phyloP scores from a whole-genome alignment of 441 rosid species.

The Hypseocharis bilobata region DNA sequence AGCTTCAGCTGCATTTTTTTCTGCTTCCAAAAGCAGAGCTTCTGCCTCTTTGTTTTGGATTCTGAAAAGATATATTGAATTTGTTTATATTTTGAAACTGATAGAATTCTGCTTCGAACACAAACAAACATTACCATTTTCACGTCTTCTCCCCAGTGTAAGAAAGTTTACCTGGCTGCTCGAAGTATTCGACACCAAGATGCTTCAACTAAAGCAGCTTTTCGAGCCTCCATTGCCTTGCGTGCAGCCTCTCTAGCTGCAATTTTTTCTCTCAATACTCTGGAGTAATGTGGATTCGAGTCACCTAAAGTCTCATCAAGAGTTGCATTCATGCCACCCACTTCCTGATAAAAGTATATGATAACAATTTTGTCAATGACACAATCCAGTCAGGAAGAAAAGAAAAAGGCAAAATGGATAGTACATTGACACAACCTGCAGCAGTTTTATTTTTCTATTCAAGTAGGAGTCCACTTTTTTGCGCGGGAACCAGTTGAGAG shows the following conservation, averaged over 20 bases:
- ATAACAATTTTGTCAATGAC: background rate
- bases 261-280: constrained; percentile 76
- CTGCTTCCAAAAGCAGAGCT: constrained; percentile 43
- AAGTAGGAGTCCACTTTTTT: constrained; percentile 68
- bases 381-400: background rate
- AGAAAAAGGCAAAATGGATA: background rate
- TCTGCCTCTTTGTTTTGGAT: constrained; percentile 71
- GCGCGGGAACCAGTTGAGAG: constrained; percentile 75
- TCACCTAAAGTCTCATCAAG: constrained; percentile 82
- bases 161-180: constrained; percentile 60
- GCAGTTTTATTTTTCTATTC: constrained; percentile 70
- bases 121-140: constrained; percentile 4
- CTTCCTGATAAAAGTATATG: constrained; percentile 43
- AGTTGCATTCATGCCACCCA: constrained; percentile 73
- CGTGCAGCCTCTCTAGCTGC: constrained; percentile 83
- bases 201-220: constrained; percentile 81
- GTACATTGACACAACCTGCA: constrained; percentile 47
- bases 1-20: constrained; percentile 67
- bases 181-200: constrained; percentile 82
- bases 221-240: constrained; percentile 73
- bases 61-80: constrained; percentile 30
- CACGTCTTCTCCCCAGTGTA: background rate
- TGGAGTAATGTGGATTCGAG: constrained; percentile 81
- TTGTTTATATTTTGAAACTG: too few relatives aligned
- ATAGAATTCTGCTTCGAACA: constrained; percentile 3